A percentile compares a stretch with the other conserved stretches of the same genome.
Evolutionary conservation across 1,139 yeast species (phyloP).

Genomic region (Candida buenavistaensis): DNA sequence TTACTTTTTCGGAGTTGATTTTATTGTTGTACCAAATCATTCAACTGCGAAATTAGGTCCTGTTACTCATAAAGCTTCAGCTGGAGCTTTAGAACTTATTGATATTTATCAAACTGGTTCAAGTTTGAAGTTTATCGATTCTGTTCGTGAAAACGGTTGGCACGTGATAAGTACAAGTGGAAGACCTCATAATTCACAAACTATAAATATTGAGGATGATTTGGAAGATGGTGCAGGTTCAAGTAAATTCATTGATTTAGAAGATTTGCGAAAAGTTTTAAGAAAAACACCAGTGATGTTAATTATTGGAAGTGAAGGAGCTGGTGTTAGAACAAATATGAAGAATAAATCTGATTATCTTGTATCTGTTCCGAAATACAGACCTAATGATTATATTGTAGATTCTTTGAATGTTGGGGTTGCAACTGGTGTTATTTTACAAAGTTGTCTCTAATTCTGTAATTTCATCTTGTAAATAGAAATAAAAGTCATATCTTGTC

Average conservation of each 20-base stretch:
- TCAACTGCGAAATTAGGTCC: conserved; percentile 78
- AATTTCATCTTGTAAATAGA: no score
- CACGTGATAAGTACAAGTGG: conserved; percentile 64
- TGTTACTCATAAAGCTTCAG: conserved; percentile 75
- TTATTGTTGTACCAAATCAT: conserved; percentile 66
- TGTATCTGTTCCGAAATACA: conserved; percentile 49
- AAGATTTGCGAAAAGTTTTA: conserved; percentile 45
- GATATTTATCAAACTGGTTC: conserved; percentile 58
- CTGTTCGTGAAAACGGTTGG: conserved; percentile 66
- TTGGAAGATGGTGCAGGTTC: conserved; percentile 20
- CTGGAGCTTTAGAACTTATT: conserved; percentile 83
- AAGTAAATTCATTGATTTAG: conserved; percentile 34
- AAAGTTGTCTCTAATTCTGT: conserved; percentile 13
- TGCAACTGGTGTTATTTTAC: conserved; percentile 70
- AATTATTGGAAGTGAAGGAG: conserved; percentile 84
- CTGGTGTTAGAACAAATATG: conserved; percentile 71
- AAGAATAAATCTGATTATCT: conserved; percentile 62
- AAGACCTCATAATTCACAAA: conserved; percentile 24
- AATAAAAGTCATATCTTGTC: no score
- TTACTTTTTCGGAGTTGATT: conserved; percentile 82
- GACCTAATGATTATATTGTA: conserved; percentile 44
- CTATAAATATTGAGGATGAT: conserved; percentile 21
- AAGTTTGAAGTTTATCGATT: conserved; percentile 63
- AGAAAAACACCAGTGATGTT: conserved; percentile 60
- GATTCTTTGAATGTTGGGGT: conserved; percentile 91